Evolutionary conservation across 2,329 filamentous ascomycete species (phyloP), one percentile per base, ranked within the genome.

Genomic region (Colletotrichum paranaense): DNA sequence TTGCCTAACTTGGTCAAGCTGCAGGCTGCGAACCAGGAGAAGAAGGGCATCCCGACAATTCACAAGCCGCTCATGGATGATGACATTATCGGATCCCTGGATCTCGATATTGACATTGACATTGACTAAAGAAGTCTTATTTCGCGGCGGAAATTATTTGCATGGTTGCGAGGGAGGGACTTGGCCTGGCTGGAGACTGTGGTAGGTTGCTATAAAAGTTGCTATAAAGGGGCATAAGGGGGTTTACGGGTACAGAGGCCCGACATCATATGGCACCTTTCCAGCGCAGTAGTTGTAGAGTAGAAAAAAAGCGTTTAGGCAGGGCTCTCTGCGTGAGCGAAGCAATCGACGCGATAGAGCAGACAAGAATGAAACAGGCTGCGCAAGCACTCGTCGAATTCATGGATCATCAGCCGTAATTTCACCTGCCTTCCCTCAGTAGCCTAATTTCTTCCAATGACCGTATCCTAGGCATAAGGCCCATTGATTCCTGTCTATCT

Each of bases 71-170:
- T 95, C 70, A 93, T 93, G 86, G 95, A 98, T 75, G 97, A 98
- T 80, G 97, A 98, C 79, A 93, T 98, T 68, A 96, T 98, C 82
- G 95, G 93, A 1, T 89, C 92, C 30, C 86, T 98, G 86, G 97
- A 98, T 81, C 85, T 98, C 78, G 96, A 95, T 32, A 95, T 98
- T 80, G 96, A 98, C 77, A 92, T 98, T 78, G 95, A 97, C 77
- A 94, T 97, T 77, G 94, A 86, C 78, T 83, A 70, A 59, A 57
- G n/a, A 38, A 24, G 12, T 42, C n/a, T 7, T 22, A 32, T 2
- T 11, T 22, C 5, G n/a, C 35, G 35, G 28, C 16, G 4, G 11
- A 6, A n/a, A 28, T 42, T 28, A 12, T 30, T 24, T n/a, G 42
- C 35, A 19, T 42, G 24, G 49, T 30, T 57, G 11, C 24, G n/a